Base-by-base conservation (phyloP, 1,284 basidiomycete species). In the Pholiota adiposa region DNA sequence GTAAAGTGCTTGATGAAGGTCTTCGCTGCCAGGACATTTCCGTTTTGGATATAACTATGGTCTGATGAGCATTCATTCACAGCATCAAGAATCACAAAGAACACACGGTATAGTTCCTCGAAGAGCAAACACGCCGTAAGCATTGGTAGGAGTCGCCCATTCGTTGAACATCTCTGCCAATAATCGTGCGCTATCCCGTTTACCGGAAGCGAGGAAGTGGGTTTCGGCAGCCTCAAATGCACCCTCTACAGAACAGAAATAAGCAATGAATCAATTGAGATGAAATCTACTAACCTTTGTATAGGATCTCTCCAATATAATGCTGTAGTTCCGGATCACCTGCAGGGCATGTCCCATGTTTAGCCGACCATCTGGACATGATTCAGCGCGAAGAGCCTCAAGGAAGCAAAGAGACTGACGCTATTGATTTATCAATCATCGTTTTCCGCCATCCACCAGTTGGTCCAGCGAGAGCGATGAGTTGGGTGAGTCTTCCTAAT, bases 271-370 rank as follows among this genome's bases (percentile, higher is more conserved):
- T 11, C 21, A 11, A n/a, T 8, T 31, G 23, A 36, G n/a, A 51
- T 16, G 3, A 6, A 6, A 19, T 8, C 7, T 14, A 64, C 78
- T 36, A 61, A 92, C 94, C 95, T 83, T 94, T 96, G 77, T 88
- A 92, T 25, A 95, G 80, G 36, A 96, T 76, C 71, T 96, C 90
- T 6, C 94, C 96, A 55, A 96, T 75, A 73, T 97, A 97, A 65
- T 93, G 88, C 55, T 94, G 93, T 50, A 98, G 77, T 56, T 85
- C 85, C 33, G 89, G 87, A 78, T 98, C 96, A 31, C 96, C 96
- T 34, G 88, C 85, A 14, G 94, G 91, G 72, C 83, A 89, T n/a
- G 81, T 72, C 3, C 92, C 88, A 63, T 83, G 80, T 69, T 89
- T 92, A 9, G 87, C 81, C 49, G 92, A 89, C 94, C 95, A 97